These are phyloP conservation scores for Macrocybe gigantea DNA, from an alignment of 768 basidiomycete genomes.

Conservation along the genomic window DNA sequence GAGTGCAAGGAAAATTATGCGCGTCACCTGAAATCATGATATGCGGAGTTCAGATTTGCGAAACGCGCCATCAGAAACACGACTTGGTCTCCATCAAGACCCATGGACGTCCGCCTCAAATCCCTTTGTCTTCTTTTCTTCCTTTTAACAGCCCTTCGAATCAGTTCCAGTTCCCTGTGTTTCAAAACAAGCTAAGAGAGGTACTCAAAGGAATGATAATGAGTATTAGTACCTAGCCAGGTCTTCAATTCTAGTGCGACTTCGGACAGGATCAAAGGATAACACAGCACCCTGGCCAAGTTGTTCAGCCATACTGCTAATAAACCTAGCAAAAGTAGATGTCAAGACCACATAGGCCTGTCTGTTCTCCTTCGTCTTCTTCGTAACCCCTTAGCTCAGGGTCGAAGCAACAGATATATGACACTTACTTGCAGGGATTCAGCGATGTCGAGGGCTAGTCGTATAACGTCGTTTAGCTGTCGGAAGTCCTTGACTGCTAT, in stretches of 20 bases:
- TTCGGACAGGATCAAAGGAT: too few species aligned
- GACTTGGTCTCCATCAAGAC: not conserved
- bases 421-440: slow-evolving; percentile 2
- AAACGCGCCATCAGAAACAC: too few species aligned
- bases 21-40: too few species aligned
- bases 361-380: slow-evolving; percentile 3
- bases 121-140: not conserved
- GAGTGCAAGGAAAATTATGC: too few species aligned
- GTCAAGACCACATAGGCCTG: slow-evolving; percentile 1
- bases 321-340: not conserved
- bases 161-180: slow-evolving; percentile 1
- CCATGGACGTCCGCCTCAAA: not conserved
- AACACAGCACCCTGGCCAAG: too few species aligned
- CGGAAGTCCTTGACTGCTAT: not conserved
- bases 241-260: not conserved
- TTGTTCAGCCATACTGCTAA: not conserved
- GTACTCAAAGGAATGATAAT: not conserved
- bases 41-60: too few species aligned
- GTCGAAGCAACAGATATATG: not conserved
- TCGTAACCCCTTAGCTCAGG: not conserved
- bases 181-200: not conserved
- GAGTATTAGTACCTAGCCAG: not conserved
- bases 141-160: not conserved
- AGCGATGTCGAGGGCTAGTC: not conserved
- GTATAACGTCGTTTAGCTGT: slow-evolving; percentile 1